Base-by-base conservation (phyloP, 352 stramenopile species). In the Elongisporangium undulatum region DNA sequence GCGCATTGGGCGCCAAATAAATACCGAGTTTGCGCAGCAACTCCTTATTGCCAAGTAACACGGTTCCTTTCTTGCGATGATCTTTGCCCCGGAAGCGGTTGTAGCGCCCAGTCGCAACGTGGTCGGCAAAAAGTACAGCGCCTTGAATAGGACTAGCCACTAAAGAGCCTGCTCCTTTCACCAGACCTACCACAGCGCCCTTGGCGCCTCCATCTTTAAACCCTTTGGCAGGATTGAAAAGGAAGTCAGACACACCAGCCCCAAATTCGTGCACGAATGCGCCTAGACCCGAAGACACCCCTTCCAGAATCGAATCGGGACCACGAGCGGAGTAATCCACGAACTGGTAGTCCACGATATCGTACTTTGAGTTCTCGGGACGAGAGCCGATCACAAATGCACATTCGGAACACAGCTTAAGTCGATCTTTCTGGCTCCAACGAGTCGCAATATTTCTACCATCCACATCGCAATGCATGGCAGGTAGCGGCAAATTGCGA, bases 401-500 rank as follows among this genome's bases (percentile, higher is more conserved):
- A 26, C 82, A 92, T 49, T 77, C 59, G 12, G 74, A 64, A 60
- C 83, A 92, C 51, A 92, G 24, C 9, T 67, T 64, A 52, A 87
- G 66, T 58, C 75, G 69, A 20, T 87, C 69, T 4, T 78, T 78
- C 38, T 79, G 64, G 23, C 77, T 83, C 77, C 76, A 91, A 58
- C 73, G 72, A 15, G 68, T 86, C 34, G 83, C 83, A 29, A 79
- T 56, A 51, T 73, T 61, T 24, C 62, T 62, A 48, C 71, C 74
- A 2, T 69, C 67, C 10, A 88, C 59, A 51, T 89, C 77, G 59
- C 94, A 98, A 5, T 77, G 67, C 92, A 98, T 98, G 38, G 78
- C 77, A 17, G 94, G 77, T 29, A 94, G 22, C 21, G 90, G 91
- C 22, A 98, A 67, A 39, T 91, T 71, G 13, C 75, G 72, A 49